Evolutionary conservation across 805 yeast species (phyloP).

Genomic region (Teunomyces atbi): DNA sequence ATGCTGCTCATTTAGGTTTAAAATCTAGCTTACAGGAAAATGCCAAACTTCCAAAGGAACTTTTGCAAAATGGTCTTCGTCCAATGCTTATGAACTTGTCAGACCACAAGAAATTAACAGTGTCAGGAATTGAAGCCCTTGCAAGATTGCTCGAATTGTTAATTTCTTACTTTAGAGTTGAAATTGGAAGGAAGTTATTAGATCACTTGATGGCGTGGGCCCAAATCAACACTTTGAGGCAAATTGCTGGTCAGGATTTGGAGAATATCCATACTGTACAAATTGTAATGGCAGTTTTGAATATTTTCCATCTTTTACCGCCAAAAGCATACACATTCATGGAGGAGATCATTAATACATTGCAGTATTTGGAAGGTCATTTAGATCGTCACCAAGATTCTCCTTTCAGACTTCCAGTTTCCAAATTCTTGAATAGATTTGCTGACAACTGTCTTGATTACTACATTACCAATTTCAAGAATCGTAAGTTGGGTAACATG

Average conservation of each 20-base stretch:
- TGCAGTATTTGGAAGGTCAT: slow-evolving; percentile 75
- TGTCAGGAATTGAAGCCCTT: slow-evolving; percentile 85
- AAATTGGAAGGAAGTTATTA: slow-evolving; percentile 86
- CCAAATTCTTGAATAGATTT: slow-evolving; percentile 80
- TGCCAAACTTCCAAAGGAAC: slow-evolving; percentile 86
- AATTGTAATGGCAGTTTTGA: slow-evolving; percentile 84
- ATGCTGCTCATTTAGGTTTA: slow-evolving; percentile 90
- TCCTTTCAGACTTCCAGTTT: slow-evolving; percentile 89
- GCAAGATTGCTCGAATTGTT: slow-evolving; percentile 82
- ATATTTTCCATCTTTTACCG: slow-evolving; percentile 88
- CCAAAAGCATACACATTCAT: slow-evolving; percentile 88
- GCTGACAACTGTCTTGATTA: slow-evolving; percentile 70
- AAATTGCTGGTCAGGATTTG: slow-evolving; percentile 76
- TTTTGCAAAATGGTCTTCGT: slow-evolving; percentile 89
- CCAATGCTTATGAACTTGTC: slow-evolving; percentile 95
- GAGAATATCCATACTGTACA: slow-evolving; percentile 78
- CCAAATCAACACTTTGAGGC: slow-evolving; percentile 71
- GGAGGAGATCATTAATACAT: slow-evolving; percentile 77
- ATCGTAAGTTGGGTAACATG: slow-evolving; percentile 62
- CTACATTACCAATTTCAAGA: slow-evolving; percentile 63
- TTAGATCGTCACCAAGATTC: slow-evolving; percentile 81
- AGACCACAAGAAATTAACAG: slow-evolving; percentile 87
- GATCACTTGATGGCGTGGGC: slow-evolving; percentile 98
- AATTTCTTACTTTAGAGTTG: slow-evolving; percentile 93
- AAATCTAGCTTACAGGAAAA: slow-evolving; percentile 81